phyloP scores from a whole-genome alignment of 495 filamentous ascomycete genomes.

The Acidomyces sp. region DNA sequence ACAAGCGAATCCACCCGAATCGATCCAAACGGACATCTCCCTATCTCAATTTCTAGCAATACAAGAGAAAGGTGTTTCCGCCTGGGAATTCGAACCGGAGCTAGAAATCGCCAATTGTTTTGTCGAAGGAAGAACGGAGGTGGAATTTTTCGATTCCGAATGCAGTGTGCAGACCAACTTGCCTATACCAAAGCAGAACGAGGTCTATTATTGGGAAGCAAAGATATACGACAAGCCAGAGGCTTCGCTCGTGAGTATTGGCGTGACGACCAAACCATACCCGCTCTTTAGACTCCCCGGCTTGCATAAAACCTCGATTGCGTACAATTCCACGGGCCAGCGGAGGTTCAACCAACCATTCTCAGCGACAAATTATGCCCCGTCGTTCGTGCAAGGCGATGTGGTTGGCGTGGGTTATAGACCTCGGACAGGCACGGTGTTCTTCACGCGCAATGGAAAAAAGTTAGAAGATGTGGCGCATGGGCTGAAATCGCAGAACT shows the following conservation, averaged over 20 bases:
- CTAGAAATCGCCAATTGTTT: constrained; percentile 98
- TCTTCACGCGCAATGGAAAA: constrained; percentile 97
- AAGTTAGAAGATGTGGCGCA: constrained; percentile 91
- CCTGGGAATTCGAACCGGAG: constrained; percentile 98
- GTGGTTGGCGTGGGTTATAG: constrained; percentile 94
- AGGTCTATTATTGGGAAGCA: constrained; percentile 98
- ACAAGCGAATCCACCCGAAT: constrained; percentile 89
- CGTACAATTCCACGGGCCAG: constrained; percentile 75
- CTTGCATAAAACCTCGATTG: constrained; percentile 80
- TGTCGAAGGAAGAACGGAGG: constrained; percentile 88
- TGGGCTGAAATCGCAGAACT: constrained; percentile 83
- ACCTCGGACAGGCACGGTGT: constrained; percentile 83
- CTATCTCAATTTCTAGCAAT: constrained; percentile 95
- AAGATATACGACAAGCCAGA: constrained; percentile 98
- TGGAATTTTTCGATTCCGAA: constrained; percentile 96
- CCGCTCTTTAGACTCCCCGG: constrained; percentile 88
- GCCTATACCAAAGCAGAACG: constrained; percentile 94
- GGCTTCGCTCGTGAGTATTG: constrained; percentile 67
- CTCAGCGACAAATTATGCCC: constrained; percentile 60
- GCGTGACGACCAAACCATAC: constrained; percentile 92
- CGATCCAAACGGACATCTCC: constrained; percentile 89
- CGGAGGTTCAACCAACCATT: constrained; percentile 91
- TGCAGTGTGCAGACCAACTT: constrained; percentile 96
- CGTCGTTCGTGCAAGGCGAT: constrained; percentile 75
- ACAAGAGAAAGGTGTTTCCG: constrained; percentile 96